Evolutionary conservation across 345 rosid genomes (phyloP).

Genomic region (Citrus medica): DNA sequence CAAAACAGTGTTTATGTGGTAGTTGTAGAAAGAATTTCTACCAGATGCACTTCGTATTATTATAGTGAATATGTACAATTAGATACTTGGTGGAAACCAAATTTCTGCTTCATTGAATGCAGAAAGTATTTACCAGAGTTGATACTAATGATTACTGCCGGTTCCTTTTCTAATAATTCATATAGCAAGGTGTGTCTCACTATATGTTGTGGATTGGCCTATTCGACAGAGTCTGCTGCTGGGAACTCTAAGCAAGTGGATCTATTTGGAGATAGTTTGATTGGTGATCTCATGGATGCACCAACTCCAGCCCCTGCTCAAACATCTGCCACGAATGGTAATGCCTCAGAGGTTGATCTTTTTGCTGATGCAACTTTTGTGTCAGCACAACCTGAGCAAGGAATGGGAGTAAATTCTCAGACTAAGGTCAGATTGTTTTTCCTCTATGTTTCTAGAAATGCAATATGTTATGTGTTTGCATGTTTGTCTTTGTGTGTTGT

Average conservation of each 20-base stretch:
- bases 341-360: slow-evolving; percentile 65
- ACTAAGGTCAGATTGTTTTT: slow-evolving; percentile 44
- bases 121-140: background rate
- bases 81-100: slow-evolving; percentile 3
- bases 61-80: background rate
- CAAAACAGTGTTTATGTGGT: background rate
- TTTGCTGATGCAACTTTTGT: slow-evolving; percentile 96
- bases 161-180: background rate
- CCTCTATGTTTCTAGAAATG: background rate
- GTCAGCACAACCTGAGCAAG: slow-evolving; percentile 62
- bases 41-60: background rate
- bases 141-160: background rate
- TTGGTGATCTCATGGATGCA: slow-evolving; percentile 75
- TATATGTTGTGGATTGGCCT: slow-evolving; percentile 10
- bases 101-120: slow-evolving; percentile 2
- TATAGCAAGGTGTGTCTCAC: background rate
- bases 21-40: background rate
- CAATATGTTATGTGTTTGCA: background rate
- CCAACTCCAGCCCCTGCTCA: slow-evolving; percentile 54
- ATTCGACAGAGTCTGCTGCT: slow-evolving; percentile 59
- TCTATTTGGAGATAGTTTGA: slow-evolving; percentile 72
- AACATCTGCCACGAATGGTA: slow-evolving; percentile 37
- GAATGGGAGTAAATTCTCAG: slow-evolving; percentile 43
- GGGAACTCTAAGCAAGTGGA: slow-evolving; percentile 67
- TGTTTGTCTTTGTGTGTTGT: background rate